A percentile compares a stretch with the other conserved stretches of the same genome.
Evolutionary conservation across 345 rosid species (phyloP).

Genomic region (Eucalyptus albens): DNA sequence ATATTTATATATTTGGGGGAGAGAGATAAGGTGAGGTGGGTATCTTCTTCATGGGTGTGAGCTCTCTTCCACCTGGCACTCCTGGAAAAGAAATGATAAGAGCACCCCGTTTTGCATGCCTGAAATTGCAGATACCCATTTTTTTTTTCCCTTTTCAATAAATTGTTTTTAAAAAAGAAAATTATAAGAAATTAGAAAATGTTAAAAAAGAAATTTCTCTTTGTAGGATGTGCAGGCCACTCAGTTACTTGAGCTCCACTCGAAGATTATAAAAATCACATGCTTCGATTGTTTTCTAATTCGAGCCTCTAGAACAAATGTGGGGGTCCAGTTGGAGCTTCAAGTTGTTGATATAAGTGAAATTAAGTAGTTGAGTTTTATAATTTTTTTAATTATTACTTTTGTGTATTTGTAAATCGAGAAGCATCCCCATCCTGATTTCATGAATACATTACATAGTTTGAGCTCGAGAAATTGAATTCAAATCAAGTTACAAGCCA

Average conservation of each 20-base stretch:
- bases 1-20: neutral
- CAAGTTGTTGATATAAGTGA: neutral
- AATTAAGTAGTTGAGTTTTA: neutral
- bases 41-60: neutral
- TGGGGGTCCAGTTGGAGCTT: neutral
- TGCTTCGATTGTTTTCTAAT: neutral
- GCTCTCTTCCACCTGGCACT: neutral
- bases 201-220: neutral
- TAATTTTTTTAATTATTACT: neutral
- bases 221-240: neutral
- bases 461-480: neutral
- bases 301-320: neutral
- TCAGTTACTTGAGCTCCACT: neutral
- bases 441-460: too few relatives aligned
- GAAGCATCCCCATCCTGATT: neutral
- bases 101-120: neutral
- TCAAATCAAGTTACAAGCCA: neutral
- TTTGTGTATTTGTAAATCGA: neutral
- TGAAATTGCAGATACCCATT: neutral
- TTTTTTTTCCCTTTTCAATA: neutral
- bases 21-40: neutral
- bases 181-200: neutral
- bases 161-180: rapidly evolving
- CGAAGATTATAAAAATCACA: neutral
- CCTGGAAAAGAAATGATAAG: neutral